Base-by-base conservation (phyloP, 2,329 filamentous ascomycete species). In the Claviceps maximensis region DNA sequence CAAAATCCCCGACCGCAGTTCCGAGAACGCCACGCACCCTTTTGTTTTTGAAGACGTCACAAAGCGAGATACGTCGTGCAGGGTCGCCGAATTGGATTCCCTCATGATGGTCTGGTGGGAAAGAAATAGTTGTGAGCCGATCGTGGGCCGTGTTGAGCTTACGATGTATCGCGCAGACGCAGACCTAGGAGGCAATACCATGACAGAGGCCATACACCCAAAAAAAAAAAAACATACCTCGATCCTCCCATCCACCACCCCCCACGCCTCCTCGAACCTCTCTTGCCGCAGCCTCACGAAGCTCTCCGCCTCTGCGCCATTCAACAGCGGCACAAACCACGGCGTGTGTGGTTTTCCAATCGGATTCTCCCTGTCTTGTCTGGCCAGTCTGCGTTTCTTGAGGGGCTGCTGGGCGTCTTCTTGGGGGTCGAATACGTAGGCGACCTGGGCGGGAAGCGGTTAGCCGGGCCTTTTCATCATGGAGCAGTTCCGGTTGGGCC, bases 241-340 rank as follows among this genome's bases (percentile, higher is more conserved):
- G 50, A 90, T 83, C 27, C 79, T 76, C 47, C 68, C 65, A 56
- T 88, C 78, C 58, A 87, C 78, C 41, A 73, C 68, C 2, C 71
- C 67, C 88, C 88, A 93, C 49, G 79, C 71, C 51, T 74, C 67
- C 50, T 80, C 69, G 65, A 83, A 91, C 3, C 80, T 70, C 47
- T 73, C 67, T 62, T 82, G 74, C 23, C 87, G 76, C 50, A 81
- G 67, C 8, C 64, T 64, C 23, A 77, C 72, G 52, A 71, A 74
- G 33, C 71, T 70, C 2, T 70, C 59, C 46, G 64, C 68, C 65
- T 86, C 83, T 0, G 66, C 62, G 3, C 79, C 80, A 54, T 74
- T 71, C 8, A 86, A 66, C 19, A 85, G 69, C 8, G 74, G 68
- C 21, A 74, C 71, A 54, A 81, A 84, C 2, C 60, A 56, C 1